phyloP scores from a whole-genome alignment of 164 flowering plant species.

The Buxus sempervirens region DNA sequence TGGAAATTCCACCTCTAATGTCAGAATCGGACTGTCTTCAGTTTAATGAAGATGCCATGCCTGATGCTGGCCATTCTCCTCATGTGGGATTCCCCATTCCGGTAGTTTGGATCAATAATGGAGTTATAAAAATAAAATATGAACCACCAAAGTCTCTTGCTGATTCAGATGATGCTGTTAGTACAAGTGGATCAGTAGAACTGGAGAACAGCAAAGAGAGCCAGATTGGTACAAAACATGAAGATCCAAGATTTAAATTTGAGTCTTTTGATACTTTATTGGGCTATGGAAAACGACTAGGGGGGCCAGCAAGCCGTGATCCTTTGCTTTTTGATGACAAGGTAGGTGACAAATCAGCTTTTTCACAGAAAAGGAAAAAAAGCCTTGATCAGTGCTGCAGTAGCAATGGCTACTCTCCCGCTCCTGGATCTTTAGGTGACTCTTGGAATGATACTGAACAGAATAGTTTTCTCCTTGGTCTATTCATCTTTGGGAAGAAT shows the following conservation, averaged over 20 bases:
- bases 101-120: conserved; percentile 38
- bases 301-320: neutral
- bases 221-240: conserved; percentile 2
- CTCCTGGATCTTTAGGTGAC: conserved; percentile 42
- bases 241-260: conserved; percentile 11
- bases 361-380: conserved; percentile 5
- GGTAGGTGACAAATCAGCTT: conserved; percentile 1
- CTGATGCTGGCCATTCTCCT: conserved; percentile 18
- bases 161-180: conserved; percentile 1
- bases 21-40: conserved; percentile 23
- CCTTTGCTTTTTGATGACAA: neutral
- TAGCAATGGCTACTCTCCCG: conserved; percentile 18
- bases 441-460: conserved; percentile 66
- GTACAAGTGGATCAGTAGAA: conserved; percentile 10
- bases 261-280: conserved; percentile 14
- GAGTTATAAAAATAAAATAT: conserved; percentile 17
- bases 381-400: conserved; percentile 3
- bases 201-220: conserved; percentile 8
- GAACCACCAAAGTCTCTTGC: conserved; percentile 9
- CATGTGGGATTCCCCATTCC: conserved; percentile 51
- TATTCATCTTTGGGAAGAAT: conserved; percentile 88
- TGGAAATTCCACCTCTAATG: conserved; percentile 49
- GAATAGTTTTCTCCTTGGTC: conserved; percentile 66
- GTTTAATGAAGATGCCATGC: conserved; percentile 10
- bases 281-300: conserved; percentile 1